phyloP scores from a whole-genome alignment of 192 early-diverging fungal species.

The Rhizophagus sp. region DNA sequence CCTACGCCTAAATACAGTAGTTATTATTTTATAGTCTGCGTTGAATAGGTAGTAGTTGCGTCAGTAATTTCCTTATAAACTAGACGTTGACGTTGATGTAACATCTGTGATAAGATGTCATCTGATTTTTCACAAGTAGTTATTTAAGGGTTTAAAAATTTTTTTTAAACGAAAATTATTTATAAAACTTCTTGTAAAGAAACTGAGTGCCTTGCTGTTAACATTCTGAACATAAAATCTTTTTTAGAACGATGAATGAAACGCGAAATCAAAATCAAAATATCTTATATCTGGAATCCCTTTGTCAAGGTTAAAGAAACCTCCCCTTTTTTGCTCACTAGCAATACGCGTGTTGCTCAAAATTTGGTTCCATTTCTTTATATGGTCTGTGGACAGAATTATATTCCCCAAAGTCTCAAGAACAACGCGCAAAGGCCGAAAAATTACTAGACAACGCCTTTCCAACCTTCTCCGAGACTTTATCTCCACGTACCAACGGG shows the following conservation, averaged over 20 bases:
- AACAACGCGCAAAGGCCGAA: constrained; percentile 68
- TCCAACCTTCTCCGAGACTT: constrained; percentile 76
- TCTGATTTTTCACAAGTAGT: not conserved
- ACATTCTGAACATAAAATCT: not conserved
- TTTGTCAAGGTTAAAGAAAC: constrained; percentile 28
- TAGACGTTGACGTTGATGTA: not conserved
- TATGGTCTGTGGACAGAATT: constrained; percentile 33
- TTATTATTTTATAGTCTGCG: not conserved
- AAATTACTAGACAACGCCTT: constrained; percentile 73
- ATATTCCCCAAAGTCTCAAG: constrained; percentile 57
- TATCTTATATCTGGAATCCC: constrained; percentile 22
- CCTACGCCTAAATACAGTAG: not conserved
- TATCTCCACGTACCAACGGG: constrained; percentile 42
- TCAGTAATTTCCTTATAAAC: not conserved
- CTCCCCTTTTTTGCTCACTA: constrained; percentile 19
- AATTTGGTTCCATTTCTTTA: constrained; percentile 9
- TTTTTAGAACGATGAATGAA: constrained; percentile 15
- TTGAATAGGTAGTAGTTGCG: not conserved
- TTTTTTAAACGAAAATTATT: too few species aligned
- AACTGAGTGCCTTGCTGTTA: not conserved
- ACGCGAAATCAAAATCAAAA: constrained; percentile 19
- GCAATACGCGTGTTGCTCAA: constrained; percentile 29
- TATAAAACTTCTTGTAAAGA: not conserved
- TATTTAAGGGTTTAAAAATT: too few species aligned
- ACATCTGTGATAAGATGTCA: too few species aligned